Percentiles rank a stretch among this genome's conserved stretches.
phyloP scores from a whole-genome alignment of 768 basidiomycete species.

The Sarcomyxa edulis region DNA sequence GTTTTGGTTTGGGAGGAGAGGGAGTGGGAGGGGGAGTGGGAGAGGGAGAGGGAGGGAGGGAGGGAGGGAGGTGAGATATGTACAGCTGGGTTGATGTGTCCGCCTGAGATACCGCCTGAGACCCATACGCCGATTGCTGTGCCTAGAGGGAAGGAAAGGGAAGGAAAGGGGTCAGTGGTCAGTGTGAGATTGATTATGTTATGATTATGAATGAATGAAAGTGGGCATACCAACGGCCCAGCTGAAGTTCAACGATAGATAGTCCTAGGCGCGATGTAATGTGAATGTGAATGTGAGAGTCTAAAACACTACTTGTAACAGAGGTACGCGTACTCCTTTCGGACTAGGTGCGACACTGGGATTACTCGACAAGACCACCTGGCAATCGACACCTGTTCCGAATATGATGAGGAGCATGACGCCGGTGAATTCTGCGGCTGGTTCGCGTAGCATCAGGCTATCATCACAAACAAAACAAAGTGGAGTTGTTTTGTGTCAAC shows the following conservation, averaged over 20 bases:
- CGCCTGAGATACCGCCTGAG: constrained; percentile 42
- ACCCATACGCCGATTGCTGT: constrained; percentile 44
- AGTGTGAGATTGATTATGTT: constrained; percentile 1
- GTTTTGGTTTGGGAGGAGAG: constrained; percentile 1
- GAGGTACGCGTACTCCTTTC: constrained; percentile 49
- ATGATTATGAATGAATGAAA: neutral
- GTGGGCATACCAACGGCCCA: constrained; percentile 41
- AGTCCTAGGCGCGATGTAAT: constrained; percentile 23
- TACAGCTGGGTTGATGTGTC: constrained; percentile 38
- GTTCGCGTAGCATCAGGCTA: constrained; percentile 23
- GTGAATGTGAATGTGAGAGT: constrained; percentile 3
- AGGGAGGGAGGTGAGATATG: constrained; percentile 16
- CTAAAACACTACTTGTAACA: constrained; percentile 1
- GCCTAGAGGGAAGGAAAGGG: constrained; percentile 27
- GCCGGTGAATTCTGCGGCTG: constrained; percentile 52
- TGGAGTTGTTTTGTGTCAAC: too few relatives aligned
- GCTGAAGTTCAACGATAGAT: constrained; percentile 35
- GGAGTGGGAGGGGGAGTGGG: too few relatives aligned
- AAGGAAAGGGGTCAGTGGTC: neutral
- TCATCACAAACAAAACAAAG: neutral
- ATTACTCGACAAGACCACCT: constrained; percentile 39
- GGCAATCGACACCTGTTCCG: constrained; percentile 44
- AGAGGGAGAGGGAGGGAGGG: constrained; percentile 1
- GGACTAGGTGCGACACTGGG: constrained; percentile 30
- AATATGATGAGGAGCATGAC: constrained; percentile 50